Evolutionary conservation across 2,329 filamentous ascomycete genomes (phyloP).

Genomic region (Xylaria sp.): DNA sequence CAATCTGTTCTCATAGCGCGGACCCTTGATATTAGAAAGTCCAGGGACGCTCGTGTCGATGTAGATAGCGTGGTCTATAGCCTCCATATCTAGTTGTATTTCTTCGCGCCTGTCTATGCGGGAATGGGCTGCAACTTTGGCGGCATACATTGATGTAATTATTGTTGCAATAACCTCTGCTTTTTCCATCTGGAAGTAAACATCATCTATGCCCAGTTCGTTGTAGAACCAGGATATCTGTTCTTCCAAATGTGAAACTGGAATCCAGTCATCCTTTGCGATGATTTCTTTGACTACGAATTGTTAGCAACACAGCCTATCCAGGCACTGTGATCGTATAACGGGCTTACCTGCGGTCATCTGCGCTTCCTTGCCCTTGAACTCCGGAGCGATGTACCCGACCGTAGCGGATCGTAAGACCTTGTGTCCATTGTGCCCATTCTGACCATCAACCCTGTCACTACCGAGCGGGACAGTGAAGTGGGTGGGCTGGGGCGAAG

Average conservation of each 20-base stretch:
- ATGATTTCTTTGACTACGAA: conserved; percentile 80
- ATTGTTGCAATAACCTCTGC: conserved; percentile 90
- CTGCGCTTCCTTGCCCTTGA: conserved; percentile 91
- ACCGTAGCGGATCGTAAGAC: conserved; percentile 88
- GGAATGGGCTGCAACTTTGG: conserved; percentile 93
- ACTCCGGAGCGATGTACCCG: conserved; percentile 93
- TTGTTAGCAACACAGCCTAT: conserved; percentile 32
- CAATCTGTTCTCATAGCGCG: conserved; percentile 92
- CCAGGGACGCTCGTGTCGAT: conserved; percentile 97
- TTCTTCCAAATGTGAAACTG: conserved; percentile 80
- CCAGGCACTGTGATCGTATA: not conserved
- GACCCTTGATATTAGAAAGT: conserved; percentile 77
- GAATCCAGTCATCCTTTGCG: conserved; percentile 84
- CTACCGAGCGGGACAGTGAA: conserved; percentile 72
- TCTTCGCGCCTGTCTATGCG: conserved; percentile 94
- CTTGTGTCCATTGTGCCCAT: conserved; percentile 72
- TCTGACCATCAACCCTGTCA: conserved; percentile 34
- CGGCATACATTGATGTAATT: conserved; percentile 95
- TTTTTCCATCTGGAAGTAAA: conserved; percentile 93
- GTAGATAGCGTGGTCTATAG: conserved; percentile 93
- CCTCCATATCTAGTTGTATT: conserved; percentile 96
- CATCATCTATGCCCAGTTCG: conserved; percentile 96
- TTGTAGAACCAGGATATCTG: conserved; percentile 98
- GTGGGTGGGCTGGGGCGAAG: conserved; percentile 90
- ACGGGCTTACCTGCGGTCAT: conserved; percentile 76